Evolutionary conservation across 1,284 basidiomycete genomes (phyloP).

Genomic region (Anthracocystis setariae): DNA sequence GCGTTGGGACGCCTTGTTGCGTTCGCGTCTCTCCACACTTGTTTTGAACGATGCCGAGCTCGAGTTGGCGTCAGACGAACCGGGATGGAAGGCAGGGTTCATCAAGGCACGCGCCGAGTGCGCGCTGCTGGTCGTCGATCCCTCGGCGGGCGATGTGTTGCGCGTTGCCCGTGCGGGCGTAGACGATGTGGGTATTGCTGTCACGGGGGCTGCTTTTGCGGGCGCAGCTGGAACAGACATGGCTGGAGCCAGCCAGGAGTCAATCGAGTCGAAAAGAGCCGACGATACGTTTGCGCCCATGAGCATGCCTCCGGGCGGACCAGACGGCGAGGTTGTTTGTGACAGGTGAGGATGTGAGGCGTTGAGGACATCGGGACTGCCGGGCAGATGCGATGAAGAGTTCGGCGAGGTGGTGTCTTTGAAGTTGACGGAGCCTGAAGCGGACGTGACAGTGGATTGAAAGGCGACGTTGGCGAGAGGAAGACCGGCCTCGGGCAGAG

Average conservation of each 20-base stretch:
- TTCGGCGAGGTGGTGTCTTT: slow-evolving; percentile 29
- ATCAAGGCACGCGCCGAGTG: slow-evolving; percentile 6
- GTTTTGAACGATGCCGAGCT: slow-evolving; percentile 37
- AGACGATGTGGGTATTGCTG: not conserved
- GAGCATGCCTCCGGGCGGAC: slow-evolving; percentile 21
- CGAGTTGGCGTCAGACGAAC: slow-evolving; percentile 9
- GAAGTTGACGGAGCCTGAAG: slow-evolving; percentile 19
- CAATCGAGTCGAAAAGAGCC: slow-evolving; percentile 31
- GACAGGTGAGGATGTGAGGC: slow-evolving; percentile 1
- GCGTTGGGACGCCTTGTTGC: slow-evolving; percentile 50
- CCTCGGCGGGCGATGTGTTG: slow-evolving; percentile 13
- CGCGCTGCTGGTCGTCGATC: slow-evolving; percentile 3
- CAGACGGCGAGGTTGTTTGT: slow-evolving; percentile 6
- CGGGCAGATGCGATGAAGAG: slow-evolving; percentile 27
- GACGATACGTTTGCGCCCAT: slow-evolving; percentile 22
- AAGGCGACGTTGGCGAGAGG: slow-evolving; percentile 5
- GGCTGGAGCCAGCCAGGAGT: slow-evolving; percentile 36
- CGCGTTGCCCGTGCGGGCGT: not conserved
- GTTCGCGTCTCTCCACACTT: slow-evolving; percentile 43
- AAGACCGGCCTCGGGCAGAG: slow-evolving; percentile 10
- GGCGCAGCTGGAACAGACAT: slow-evolving; percentile 5
- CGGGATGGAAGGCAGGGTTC: slow-evolving; percentile 19
- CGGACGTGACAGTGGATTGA: slow-evolving; percentile 8
- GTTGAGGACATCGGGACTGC: slow-evolving; percentile 17
- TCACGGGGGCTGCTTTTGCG: not conserved